Base-by-base conservation (phyloP, 2,329 filamentous ascomycete genomes). In the Colletotrichum karsti region DNA sequence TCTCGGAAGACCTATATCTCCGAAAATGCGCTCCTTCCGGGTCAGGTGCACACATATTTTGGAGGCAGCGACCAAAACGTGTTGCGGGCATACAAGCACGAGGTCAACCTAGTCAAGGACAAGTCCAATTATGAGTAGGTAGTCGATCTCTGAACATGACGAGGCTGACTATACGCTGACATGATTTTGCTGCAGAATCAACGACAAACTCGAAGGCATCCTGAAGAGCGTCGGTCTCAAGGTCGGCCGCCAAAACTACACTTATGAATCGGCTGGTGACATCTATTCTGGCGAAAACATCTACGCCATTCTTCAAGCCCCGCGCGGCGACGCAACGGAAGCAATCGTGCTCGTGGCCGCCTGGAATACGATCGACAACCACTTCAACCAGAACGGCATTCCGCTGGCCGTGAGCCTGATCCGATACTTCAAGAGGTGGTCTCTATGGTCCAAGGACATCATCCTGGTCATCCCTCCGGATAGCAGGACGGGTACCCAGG, bases 381-480 rank as follows among this genome's bases (percentile, higher is more conserved):
- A 92, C 72, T 81, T 95, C 73, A 99, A 99, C 80, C 87, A 91
- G 71, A 96, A 95, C 69, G 96, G 95, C 18, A 91, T 99, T 6
- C 91, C 94, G 7, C 86, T 99, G 33, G 91, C 94, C 2, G 82
- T 99, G 74, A 95, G 95, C 0, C 81, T 99, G 72, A 93, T 94
- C 28, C 90, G 96, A 72, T 99, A 99, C 81, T 98, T 99, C 83
- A 97, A 97, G 80, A 90, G 93, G 53, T 99, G 96, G 96, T 98
- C 94, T 59, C 86, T 99, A 28, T 99, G 96, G 96, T 98, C 95
- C 67, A 99, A 99, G 80, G 96, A 99, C 78, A 97, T 99, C 72
- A 95, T 99, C 66, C 90, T 99, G 73, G 82, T 99, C 6, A 87
- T 99, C 51, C 91, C 96, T 0, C 91, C 93, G 0, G 96, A 99